Evolutionary conservation across 192 early-diverging fungal genomes (phyloP).

Genomic region (Coemansia asiatica): DNA sequence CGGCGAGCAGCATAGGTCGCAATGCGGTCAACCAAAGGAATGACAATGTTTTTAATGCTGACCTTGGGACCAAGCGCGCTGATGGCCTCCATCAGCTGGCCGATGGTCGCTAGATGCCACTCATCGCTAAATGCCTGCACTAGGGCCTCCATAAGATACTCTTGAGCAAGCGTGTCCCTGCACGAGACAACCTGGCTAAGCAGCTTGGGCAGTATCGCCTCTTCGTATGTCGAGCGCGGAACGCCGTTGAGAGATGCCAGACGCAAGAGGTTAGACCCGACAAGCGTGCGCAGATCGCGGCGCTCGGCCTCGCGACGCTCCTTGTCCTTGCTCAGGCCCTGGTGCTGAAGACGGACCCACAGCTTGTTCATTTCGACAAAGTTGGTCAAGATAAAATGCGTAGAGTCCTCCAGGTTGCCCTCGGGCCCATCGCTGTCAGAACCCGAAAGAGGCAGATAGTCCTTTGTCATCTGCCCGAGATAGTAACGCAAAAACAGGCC

Average conservation of each 20-base stretch:
- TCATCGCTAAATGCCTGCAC: conserved; percentile 98
- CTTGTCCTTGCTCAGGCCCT: conserved; percentile 90
- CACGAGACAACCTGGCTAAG: conserved; percentile 97
- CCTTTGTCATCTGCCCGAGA: conserved; percentile 90
- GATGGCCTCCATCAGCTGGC: conserved; percentile 84
- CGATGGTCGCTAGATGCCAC: conserved; percentile 90
- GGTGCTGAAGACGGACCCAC: conserved; percentile 98
- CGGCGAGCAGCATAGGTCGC: conserved; percentile 86
- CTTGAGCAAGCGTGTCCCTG: conserved; percentile 96
- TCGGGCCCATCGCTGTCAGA: conserved; percentile 47
- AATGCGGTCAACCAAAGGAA: conserved; percentile 91
- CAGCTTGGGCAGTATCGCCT: conserved; percentile 85
- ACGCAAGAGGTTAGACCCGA: conserved; percentile 95
- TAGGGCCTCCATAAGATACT: conserved; percentile 99
- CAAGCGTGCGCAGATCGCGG: conserved; percentile 88
- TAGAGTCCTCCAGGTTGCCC: conserved; percentile 88
- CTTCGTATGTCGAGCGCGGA: conserved; percentile 79
- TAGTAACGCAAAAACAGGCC: conserved; percentile 97
- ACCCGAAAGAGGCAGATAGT: conserved; percentile 82
- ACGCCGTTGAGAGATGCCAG: conserved; percentile 90
- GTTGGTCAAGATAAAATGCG: conserved; percentile 94
- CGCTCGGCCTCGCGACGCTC: conserved; percentile 96
- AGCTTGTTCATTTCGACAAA: conserved; percentile 99
- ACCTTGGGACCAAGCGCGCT: conserved; percentile 89
- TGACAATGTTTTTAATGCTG: conserved; percentile 96